Base-by-base conservation (phyloP, 2,329 filamentous ascomycete species). In the Aspergillus texensis region DNA sequence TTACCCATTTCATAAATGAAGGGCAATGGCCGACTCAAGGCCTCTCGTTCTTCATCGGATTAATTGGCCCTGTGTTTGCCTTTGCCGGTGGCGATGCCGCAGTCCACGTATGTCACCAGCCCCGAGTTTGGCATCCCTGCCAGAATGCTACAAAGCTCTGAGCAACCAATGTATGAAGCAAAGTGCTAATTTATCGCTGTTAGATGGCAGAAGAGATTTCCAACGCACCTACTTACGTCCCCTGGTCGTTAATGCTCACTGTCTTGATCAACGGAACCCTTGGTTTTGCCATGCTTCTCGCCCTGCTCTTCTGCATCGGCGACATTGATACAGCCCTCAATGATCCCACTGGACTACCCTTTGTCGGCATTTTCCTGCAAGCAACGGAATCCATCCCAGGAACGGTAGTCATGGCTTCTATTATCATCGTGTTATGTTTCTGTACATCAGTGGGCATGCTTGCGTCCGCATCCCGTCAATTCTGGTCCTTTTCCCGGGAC, bases 1-100 rank as follows among this genome's bases (percentile, higher is more conserved):
- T 86, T 62, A 79, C 79, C 3, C 72, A 77, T 1, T 85, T 86
- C 64, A 73, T 77, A 24, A 84, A 86, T 61, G 62, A 71, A n/a
- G 83, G 82, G 0, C 72, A 72, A 4, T 86, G 82, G 79, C 72
- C 73, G 1, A 81, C 72, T 3, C 73, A 78, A 30, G 72, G 66
- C 1, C 70, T 85, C 36, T 81, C 83, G 2, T 77, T 73, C 45
- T 74, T 77, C 34, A 71, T 78, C 10, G 77, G 77, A n/a, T 70
- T 77, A 56, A 69, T 74, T 30, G 73, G 72, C 5, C 73, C 74
- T 28, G 73, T 76, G 4, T 79, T 77, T 65, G 71, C 76, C 1
- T 79, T 80, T 64, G 70, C 76, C 12, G 78, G 78, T 32, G 73
- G 68, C 26, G 78, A 78, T 67, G 72, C 71, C 12, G 76, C 75